phyloP scores from a whole-genome alignment of 139 green algal genomes.

The Spirogloea muscicola region DNA sequence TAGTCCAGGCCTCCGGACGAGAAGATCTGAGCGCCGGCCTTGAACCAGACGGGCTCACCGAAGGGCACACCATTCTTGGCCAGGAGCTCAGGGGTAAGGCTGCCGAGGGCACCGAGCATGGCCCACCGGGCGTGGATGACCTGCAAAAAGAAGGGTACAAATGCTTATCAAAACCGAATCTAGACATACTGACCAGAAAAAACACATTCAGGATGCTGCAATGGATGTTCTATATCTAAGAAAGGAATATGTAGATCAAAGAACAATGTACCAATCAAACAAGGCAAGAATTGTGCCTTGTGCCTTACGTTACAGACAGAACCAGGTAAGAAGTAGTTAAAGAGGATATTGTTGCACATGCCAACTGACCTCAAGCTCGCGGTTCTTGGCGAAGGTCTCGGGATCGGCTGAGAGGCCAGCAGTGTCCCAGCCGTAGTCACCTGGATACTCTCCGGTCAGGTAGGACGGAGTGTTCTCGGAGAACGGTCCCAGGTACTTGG shows the following conservation, averaged over 20 bases:
- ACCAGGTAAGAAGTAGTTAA: too few species aligned
- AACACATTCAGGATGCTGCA: too few species aligned
- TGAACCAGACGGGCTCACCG: slow-evolving; percentile 80
- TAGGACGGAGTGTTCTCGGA: slow-evolving; percentile 44
- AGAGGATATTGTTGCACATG: too few species aligned
- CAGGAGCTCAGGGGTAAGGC: slow-evolving; percentile 28
- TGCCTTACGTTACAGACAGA: too few species aligned
- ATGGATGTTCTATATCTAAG: too few species aligned
- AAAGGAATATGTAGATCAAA: too few species aligned
- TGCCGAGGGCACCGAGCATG: slow-evolving; percentile 72
- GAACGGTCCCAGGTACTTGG: slow-evolving; percentile 47
- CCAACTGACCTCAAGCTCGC: too few species aligned
- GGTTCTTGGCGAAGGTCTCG: slow-evolving; percentile 72
- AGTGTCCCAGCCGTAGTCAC: slow-evolving; percentile 95
- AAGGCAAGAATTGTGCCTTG: too few species aligned
- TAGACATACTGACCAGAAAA: too few species aligned
- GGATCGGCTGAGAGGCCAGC: slow-evolving; percentile 88
- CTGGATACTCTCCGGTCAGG: slow-evolving; percentile 69
- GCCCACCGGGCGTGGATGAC: slow-evolving; percentile 96
- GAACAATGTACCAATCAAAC: too few species aligned
- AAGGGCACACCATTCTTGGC: slow-evolving; percentile 45
- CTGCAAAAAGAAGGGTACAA: too few species aligned
- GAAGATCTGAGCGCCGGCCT: slow-evolving; percentile 92
- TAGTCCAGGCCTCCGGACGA: slow-evolving; percentile 71
- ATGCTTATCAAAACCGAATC: too few species aligned